Conservation (phyloP, 139 green algal species). For the Coelastrella sp. region DNA sequence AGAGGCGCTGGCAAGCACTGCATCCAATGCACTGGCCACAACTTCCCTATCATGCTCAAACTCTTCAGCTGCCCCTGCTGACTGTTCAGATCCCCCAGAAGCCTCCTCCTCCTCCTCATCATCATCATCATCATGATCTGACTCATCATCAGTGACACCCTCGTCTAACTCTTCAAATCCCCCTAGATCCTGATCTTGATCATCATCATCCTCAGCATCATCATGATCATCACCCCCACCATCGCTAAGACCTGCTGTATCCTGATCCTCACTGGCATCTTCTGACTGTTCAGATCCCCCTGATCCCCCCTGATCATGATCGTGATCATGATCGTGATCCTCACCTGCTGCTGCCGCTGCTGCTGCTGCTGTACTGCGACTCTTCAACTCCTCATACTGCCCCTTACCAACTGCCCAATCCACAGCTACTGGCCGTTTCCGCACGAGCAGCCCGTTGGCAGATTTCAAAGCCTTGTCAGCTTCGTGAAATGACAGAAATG, state of each 20-base stretch:
- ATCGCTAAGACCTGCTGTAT: constrained; percentile 27
- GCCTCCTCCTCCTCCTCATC: background rate
- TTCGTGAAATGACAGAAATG: constrained; percentile 79
- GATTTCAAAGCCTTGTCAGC: constrained; percentile 82
- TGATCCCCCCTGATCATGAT: background rate
- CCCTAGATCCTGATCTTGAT: background rate
- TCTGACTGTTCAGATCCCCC: constrained; percentile 13
- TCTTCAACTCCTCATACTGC: constrained; percentile 65
- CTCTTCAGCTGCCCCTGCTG: constrained; percentile 7
- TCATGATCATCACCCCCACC: constrained; percentile 1
- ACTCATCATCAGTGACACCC: background rate
- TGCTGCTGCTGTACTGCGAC: background rate
- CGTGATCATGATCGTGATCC: background rate
- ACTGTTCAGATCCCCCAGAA: background rate
- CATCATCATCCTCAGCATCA: constrained; percentile 29
- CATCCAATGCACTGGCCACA: constrained; percentile 28
- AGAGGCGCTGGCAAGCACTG: constrained; percentile 45
- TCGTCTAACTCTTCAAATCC: background rate
- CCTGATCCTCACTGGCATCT: constrained; percentile 32
- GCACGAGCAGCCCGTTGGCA: constrained; percentile 81
- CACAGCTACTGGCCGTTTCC: constrained; percentile 80
- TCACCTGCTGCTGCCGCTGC: constrained; percentile 26
- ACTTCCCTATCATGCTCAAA: constrained; percentile 31
- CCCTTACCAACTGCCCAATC: constrained; percentile 93
- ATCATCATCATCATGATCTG: background rate